These are phyloP conservation scores for Penicillium mononematosum DNA, from an alignment of 495 filamentous ascomycete genomes.

Conservation along the genomic window DNA sequence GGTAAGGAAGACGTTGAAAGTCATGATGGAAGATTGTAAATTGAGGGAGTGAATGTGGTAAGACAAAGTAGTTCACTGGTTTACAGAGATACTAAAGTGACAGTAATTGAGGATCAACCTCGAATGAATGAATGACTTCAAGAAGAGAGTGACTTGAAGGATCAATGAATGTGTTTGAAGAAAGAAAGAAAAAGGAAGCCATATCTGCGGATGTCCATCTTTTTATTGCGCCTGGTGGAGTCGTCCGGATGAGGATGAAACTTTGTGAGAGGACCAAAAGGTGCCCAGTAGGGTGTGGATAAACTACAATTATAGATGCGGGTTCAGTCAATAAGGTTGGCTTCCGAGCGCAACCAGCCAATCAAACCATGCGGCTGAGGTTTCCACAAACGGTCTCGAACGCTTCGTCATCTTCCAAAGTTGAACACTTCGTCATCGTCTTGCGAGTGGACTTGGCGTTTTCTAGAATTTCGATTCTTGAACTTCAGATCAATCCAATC, in stretches of 20 bases:
- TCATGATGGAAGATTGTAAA: constrained; percentile 13
- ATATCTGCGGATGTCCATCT: not conserved
- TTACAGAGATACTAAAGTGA: constrained; percentile 7
- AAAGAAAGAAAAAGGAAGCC: not conserved
- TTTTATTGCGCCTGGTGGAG: constrained; percentile 8
- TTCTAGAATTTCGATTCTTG: constrained; percentile 9
- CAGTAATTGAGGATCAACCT: constrained; percentile 13
- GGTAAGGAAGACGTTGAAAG: constrained; percentile 26
- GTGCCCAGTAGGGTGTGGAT: constrained; percentile 6
- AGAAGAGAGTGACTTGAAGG: constrained; percentile 17
- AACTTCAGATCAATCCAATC: constrained; percentile 2
- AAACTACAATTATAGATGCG: constrained; percentile 12
- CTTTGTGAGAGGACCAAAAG: constrained; percentile 1
- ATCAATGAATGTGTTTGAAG: constrained; percentile 13
- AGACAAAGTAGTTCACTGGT: constrained; percentile 3
- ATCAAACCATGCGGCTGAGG: constrained; percentile 4
- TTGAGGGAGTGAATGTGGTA: constrained; percentile 5
- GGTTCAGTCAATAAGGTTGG: constrained; percentile 7
- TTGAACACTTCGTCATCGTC: not conserved
- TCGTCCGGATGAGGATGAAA: not conserved
- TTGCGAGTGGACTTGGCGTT: not conserved
- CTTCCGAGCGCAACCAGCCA: not conserved
- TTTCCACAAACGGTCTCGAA: constrained; percentile 9
- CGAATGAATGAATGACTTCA: constrained; percentile 14
- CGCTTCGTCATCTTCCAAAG: not conserved